Conservation (phyloP, 805 yeast species). For the Wickerhamiella australiensis region DNA sequence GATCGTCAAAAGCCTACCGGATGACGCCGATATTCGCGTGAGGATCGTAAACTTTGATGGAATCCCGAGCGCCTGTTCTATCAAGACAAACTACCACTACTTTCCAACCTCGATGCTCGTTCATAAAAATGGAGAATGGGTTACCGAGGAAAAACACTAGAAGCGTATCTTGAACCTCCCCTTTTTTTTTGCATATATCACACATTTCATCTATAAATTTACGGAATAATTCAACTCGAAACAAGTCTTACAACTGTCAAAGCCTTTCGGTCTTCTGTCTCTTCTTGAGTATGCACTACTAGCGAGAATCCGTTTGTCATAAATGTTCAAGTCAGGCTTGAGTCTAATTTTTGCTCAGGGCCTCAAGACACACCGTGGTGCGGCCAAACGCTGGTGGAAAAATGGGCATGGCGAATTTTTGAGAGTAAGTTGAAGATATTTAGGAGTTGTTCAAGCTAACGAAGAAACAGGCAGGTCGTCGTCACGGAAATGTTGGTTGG, state of each 20-base stretch:
- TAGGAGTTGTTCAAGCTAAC: background rate
- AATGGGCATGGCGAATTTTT: constrained; percentile 53
- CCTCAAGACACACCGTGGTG: constrained; percentile 66
- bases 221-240: no score
- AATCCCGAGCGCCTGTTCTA: constrained; percentile 72
- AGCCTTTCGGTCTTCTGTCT: no score
- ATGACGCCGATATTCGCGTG: constrained; percentile 67
- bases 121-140: constrained; percentile 4
- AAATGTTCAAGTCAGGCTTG: constrained; percentile 8
- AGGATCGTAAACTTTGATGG: constrained; percentile 76
- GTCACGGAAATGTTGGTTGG: constrained; percentile 90
- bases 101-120: constrained; percentile 31
- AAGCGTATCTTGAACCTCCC: background rate
- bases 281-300: no score
- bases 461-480: constrained; percentile 70
- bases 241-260: no score
- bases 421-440: constrained; percentile 31
- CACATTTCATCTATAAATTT: background rate
- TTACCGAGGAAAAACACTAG: background rate
- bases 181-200: background rate
- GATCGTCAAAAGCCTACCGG: constrained; percentile 59
- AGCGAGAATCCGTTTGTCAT: background rate
- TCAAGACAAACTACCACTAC: constrained; percentile 81
- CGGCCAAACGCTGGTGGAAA: constrained; percentile 70
- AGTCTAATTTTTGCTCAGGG: constrained; percentile 12